These are phyloP conservation scores for Cucurbita maxima DNA, from an alignment of 306 rosid genomes.

Conservation along the genomic window DNA sequence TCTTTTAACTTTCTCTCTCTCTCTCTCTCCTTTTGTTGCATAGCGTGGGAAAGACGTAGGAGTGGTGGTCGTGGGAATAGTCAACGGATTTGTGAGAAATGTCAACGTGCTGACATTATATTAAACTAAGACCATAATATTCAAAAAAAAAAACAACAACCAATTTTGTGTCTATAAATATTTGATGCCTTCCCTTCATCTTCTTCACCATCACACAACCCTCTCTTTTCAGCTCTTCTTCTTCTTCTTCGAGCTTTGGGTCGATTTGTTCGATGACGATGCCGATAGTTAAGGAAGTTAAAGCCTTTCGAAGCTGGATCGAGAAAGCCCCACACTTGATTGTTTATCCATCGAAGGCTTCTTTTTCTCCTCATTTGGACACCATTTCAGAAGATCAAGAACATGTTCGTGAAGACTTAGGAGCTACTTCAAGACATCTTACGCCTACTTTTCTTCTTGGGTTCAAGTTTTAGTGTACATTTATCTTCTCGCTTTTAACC, in stretches of 20 bases:
- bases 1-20: no score
- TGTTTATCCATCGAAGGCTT: conserved; percentile 27
- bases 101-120: no score
- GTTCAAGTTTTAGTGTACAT: no score
- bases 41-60: no score
- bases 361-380: conserved; percentile 43
- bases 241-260: not conserved
- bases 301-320: not conserved
- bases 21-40: no score
- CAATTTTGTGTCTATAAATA: not conserved
- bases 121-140: no score
- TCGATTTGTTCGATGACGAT: not conserved
- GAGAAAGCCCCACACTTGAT: conserved; percentile 18
- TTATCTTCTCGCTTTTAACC: no score
- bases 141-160: no score
- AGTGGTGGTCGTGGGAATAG: no score
- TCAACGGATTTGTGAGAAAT: no score
- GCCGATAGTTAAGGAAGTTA: not conserved
- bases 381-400: conserved; percentile 31
- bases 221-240: not conserved
- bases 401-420: not conserved
- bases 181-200: not conserved
- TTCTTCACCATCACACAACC: not conserved
- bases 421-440: not conserved
- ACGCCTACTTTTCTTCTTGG: not conserved